Conservation (phyloP, 768 basidiomycete species). For the Serendipita sp. region DNA sequence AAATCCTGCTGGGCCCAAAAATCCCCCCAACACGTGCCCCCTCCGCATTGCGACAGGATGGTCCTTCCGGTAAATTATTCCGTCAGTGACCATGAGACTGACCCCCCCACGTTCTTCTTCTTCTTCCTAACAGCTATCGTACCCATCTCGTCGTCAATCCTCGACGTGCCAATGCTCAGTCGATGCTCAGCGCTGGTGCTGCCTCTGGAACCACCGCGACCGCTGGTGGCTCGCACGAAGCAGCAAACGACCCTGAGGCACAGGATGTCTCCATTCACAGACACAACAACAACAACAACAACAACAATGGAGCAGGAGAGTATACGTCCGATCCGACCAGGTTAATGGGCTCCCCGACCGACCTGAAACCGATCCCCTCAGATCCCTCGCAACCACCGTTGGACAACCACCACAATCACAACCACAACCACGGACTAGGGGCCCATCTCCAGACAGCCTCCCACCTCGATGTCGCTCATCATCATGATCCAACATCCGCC, state of each 20-base stretch:
- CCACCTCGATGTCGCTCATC: background rate
- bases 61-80: background rate
- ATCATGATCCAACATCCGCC: background rate
- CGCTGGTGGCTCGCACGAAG: background rate
- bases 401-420: background rate
- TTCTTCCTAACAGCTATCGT: background rate
- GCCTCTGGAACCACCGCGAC: background rate
- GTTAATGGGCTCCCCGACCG: background rate
- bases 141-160: conserved; percentile 7
- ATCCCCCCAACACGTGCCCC: background rate
- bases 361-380: background rate
- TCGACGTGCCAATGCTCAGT: background rate
- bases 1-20: background rate
- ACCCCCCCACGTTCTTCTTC: background rate
- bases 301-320: background rate
- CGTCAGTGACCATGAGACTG: background rate
- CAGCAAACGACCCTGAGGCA: background rate
- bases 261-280: background rate
- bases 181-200: background rate
- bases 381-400: background rate
- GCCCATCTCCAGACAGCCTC: background rate
- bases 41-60: background rate
- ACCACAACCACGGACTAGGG: background rate
- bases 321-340: background rate
- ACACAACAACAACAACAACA: background rate